phyloP scores from a whole-genome alignment of 1,139 yeast genomes.

The Meyerozyma elateridarum region DNA sequence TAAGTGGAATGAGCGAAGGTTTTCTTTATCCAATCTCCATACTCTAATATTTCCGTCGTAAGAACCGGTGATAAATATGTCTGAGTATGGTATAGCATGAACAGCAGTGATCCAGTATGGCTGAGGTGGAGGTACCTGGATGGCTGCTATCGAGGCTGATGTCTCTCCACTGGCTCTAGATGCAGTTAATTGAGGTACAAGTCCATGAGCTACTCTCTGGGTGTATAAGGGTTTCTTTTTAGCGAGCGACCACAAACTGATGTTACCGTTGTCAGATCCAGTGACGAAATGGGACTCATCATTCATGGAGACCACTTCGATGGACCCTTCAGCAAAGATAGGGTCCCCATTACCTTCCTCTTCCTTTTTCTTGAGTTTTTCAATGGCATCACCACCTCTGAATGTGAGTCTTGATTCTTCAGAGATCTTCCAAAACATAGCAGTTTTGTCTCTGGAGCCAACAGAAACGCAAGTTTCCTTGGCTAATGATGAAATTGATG shows the following conservation, averaged over 20 bases:
- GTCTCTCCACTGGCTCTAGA: constrained; percentile 67
- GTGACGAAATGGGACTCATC: constrained; percentile 92
- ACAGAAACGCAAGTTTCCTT: constrained; percentile 94
- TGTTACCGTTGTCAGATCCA: constrained; percentile 90
- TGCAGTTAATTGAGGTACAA: constrained; percentile 47
- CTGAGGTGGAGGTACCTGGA: constrained; percentile 60
- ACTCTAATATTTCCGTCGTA: constrained; percentile 71
- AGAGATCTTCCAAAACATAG: constrained; percentile 92
- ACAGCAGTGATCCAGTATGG: constrained; percentile 87
- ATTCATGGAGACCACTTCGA: constrained; percentile 85
- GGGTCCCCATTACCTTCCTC: constrained; percentile 26
- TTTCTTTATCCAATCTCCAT: constrained; percentile 67
- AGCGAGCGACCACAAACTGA: constrained; percentile 81
- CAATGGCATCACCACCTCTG: constrained; percentile 74
- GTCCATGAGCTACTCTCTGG: constrained; percentile 73
- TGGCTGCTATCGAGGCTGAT: constrained; percentile 30
- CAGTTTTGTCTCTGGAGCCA: constrained; percentile 91
- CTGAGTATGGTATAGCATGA: constrained; percentile 84
- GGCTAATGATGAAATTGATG: constrained; percentile 72
- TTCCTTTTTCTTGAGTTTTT: constrained; percentile 36
- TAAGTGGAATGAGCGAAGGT: constrained; percentile 53
- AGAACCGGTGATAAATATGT: constrained; percentile 83
- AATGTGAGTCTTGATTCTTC: constrained; percentile 93
- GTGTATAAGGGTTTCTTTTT: constrained; percentile 83
- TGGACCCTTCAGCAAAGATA: constrained; percentile 74